These are phyloP conservation scores for Phytophthora podocarpi DNA, from an alignment of 352 stramenopile species.

Conservation along the genomic window DNA sequence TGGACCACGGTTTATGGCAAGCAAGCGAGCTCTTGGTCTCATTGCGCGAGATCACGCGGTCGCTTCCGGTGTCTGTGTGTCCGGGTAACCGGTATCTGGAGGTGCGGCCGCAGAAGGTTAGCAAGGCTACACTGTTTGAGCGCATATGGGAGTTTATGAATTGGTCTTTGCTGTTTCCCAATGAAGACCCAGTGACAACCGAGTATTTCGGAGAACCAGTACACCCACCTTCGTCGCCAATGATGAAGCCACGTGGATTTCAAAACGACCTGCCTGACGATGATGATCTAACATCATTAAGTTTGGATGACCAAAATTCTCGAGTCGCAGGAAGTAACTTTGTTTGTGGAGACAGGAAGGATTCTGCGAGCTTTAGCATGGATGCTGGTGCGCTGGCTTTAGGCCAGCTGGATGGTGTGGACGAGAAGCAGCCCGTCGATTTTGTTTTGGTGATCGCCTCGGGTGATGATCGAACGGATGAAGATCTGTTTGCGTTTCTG, in stretches of 20 bases:
- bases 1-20: conserved; percentile 89
- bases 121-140: conserved; percentile 81
- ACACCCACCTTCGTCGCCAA: conserved; percentile 46
- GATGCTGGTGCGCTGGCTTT: conserved; percentile 10
- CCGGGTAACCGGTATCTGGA: conserved; percentile 80
- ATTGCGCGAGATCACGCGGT: conserved; percentile 74
- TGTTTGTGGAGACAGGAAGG: conserved; percentile 19
- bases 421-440: conserved; percentile 59
- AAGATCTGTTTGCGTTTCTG: conserved; percentile 82
- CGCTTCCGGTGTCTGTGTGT: conserved; percentile 73
- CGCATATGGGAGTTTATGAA: conserved; percentile 89
- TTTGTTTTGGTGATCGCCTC: conserved; percentile 88
- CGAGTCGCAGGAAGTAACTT: conserved; percentile 11
- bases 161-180: conserved; percentile 63
- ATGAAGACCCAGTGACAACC: conserved; percentile 66
- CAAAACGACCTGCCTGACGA: conserved; percentile 18
- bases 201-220: conserved; percentile 77
- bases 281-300: conserved; percentile 2
- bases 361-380: conserved; percentile 20
- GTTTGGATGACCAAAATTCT: conserved; percentile 15
- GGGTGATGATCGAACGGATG: conserved; percentile 80
- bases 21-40: conserved; percentile 89
- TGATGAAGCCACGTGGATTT: conserved; percentile 47
- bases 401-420: conserved; percentile 20
- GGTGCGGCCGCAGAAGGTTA: conserved; percentile 80